These are phyloP conservation scores for Pichia membranifaciens DNA, from an alignment of 805 yeast genomes.

Conservation along the genomic window DNA sequence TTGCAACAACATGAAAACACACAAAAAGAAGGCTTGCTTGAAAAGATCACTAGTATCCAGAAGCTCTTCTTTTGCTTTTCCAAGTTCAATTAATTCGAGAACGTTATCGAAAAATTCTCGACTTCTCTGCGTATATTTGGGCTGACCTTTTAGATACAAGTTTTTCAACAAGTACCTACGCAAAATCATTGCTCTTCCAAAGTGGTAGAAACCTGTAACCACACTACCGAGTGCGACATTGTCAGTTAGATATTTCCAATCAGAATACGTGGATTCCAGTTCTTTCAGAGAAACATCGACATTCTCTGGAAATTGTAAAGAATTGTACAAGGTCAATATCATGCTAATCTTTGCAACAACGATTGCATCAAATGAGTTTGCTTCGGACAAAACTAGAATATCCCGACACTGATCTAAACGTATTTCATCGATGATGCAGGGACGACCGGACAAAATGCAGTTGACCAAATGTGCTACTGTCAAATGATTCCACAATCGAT, in stretches of 20 bases:
- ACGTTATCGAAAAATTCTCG: not conserved
- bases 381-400: constrained; percentile 50
- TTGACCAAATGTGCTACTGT: constrained; percentile 56
- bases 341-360: constrained; percentile 68
- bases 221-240: constrained; percentile 15
- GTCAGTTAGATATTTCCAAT: constrained; percentile 26
- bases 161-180: constrained; percentile 20
- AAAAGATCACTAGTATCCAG: constrained; percentile 5
- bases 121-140: constrained; percentile 1
- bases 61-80: not conserved
- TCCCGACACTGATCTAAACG: constrained; percentile 54
- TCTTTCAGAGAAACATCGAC: constrained; percentile 21
- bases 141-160: constrained; percentile 2
- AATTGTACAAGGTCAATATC: constrained; percentile 53
- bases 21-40: constrained; percentile 4
- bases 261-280: constrained; percentile 19
- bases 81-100: constrained; percentile 1
- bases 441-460: constrained; percentile 61
- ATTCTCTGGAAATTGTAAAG: constrained; percentile 37
- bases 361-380: constrained; percentile 69
- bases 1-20: constrained; percentile 7
- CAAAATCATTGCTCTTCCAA: constrained; percentile 22
- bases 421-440: constrained; percentile 58
- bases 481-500: constrained; percentile 66
- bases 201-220: constrained; percentile 17